Evolutionary conservation across 345 rosid species (phyloP).

Genomic region (Hirschfeldia incana): DNA sequence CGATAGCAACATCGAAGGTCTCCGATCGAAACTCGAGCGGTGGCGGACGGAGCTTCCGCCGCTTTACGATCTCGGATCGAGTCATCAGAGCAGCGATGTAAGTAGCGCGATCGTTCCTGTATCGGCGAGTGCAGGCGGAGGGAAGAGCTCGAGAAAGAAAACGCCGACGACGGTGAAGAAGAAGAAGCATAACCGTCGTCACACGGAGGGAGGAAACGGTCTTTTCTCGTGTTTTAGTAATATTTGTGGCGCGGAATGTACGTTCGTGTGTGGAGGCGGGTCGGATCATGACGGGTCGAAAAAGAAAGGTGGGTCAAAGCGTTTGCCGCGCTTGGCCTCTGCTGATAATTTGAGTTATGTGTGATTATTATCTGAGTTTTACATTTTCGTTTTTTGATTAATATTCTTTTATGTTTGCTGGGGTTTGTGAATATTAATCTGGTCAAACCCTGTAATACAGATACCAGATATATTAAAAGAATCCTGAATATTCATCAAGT

Average conservation of each 20-base stretch:
- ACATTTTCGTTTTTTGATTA: background rate
- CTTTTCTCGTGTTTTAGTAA: slow-evolving; percentile 71
- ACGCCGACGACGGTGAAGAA: slow-evolving; percentile 25
- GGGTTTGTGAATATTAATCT: background rate
- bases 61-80: slow-evolving; percentile 54
- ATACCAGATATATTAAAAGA: too few relatives aligned
- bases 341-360: slow-evolving; percentile 37
- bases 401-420: background rate
- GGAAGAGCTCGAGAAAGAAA: slow-evolving; percentile 31
- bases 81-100: slow-evolving; percentile 35
- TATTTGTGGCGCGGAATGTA: slow-evolving; percentile 66
- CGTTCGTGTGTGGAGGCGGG: slow-evolving; percentile 65
- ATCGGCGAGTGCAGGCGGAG: slow-evolving; percentile 14
- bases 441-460: background rate
- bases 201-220: slow-evolving; percentile 44
- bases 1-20: slow-evolving; percentile 65
- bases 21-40: slow-evolving; percentile 73
- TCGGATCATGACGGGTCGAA: slow-evolving; percentile 27
- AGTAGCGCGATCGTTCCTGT: slow-evolving; percentile 21
- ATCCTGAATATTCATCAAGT: background rate
- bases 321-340: slow-evolving; percentile 37
- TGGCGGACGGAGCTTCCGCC: slow-evolving; percentile 84
- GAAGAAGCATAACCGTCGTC: slow-evolving; percentile 41
- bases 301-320: slow-evolving; percentile 23
- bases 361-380: slow-evolving; percentile 4